Percentiles rank a stretch among this genome's conserved stretches.
Evolutionary conservation across 2,329 filamentous ascomycete genomes (phyloP).

Genomic region (Tolypocladium paradoxum): DNA sequence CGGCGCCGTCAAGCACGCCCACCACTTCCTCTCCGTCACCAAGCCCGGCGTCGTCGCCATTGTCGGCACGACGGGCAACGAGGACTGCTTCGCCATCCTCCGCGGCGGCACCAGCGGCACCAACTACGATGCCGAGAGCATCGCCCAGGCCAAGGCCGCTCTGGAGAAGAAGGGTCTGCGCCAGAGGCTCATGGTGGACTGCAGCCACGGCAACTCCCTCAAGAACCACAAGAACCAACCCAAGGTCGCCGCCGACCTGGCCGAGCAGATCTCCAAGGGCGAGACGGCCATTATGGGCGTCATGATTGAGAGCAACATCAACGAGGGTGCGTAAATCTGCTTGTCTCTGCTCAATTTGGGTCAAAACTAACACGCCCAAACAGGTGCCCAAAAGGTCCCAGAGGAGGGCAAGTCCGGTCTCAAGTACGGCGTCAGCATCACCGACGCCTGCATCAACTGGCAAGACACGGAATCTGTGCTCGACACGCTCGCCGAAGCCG

Average conservation of each 20-base stretch:
- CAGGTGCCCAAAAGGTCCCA: constrained; percentile 83
- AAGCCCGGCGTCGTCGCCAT: constrained; percentile 94
- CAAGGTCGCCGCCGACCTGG: constrained; percentile 73
- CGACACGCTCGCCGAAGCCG: constrained; percentile 66
- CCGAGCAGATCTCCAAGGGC: constrained; percentile 74
- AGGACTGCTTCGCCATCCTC: constrained; percentile 94
- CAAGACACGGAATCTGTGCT: constrained; percentile 76
- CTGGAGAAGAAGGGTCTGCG: constrained; percentile 63
- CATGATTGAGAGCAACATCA: constrained; percentile 98
- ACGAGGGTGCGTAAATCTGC: constrained; percentile 56
- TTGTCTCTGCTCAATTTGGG: background rate
- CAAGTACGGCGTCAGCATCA: constrained; percentile 92
- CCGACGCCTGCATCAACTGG: constrained; percentile 94
- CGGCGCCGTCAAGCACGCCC: constrained; percentile 79
- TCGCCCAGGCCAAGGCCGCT: constrained; percentile 71
- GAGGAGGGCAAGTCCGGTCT: constrained; percentile 74
- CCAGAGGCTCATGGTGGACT: constrained; percentile 89
- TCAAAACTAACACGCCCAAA: background rate
- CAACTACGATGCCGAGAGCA: constrained; percentile 82
- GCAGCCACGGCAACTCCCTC: constrained; percentile 89
- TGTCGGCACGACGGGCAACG: constrained; percentile 86
- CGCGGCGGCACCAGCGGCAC: constrained; percentile 87
- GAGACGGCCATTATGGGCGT: constrained; percentile 89
- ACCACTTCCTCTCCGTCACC: constrained; percentile 95
- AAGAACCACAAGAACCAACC: constrained; percentile 98